Evolutionary conservation across 148 eudicot genomes (phyloP).

Genomic region (Chenopodium quinoa): DNA sequence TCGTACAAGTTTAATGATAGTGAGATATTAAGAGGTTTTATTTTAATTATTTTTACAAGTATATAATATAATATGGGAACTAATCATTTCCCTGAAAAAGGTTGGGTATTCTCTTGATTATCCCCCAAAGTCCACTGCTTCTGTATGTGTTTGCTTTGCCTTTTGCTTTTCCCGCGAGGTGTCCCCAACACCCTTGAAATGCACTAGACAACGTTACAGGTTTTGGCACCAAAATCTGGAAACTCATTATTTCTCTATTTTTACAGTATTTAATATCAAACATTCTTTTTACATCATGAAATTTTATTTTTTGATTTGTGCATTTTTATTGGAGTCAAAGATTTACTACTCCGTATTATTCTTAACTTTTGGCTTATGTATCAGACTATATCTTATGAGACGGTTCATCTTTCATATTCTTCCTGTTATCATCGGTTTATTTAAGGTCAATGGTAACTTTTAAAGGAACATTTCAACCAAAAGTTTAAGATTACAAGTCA

Average conservation of each 20-base stretch:
- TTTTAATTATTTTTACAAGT: neutral
- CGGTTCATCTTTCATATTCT: too few species aligned
- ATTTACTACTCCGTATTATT: too few species aligned
- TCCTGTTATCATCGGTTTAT: too few species aligned
- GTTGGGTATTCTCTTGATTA: conserved; percentile 36
- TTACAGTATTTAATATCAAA: too few species aligned
- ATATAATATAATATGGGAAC: conserved; percentile 8
- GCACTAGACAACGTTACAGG: conserved; percentile 35
- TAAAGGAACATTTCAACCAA: too few species aligned
- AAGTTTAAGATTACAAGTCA: too few species aligned
- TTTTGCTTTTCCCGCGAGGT: conserved; percentile 31
- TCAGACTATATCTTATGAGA: too few species aligned
- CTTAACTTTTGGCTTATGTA: too few species aligned
- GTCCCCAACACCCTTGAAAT: conserved; percentile 35
- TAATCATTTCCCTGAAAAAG: conserved; percentile 47
- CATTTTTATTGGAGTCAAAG: too few species aligned
- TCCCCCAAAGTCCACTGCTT: conserved; percentile 34
- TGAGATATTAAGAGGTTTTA: neutral
- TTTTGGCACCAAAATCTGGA: conserved; percentile 31
- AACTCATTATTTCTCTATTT: neutral
- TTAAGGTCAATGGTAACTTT: too few species aligned
- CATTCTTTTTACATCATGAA: neutral
- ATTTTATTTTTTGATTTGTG: too few species aligned
- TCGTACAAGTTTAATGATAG: conserved; percentile 11
- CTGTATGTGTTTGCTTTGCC: conserved; percentile 28